Evolutionary conservation across 805 yeast species (phyloP), one percentile per base, ranked within the genome.

Genomic region (Ogataea populi-albae): DNA sequence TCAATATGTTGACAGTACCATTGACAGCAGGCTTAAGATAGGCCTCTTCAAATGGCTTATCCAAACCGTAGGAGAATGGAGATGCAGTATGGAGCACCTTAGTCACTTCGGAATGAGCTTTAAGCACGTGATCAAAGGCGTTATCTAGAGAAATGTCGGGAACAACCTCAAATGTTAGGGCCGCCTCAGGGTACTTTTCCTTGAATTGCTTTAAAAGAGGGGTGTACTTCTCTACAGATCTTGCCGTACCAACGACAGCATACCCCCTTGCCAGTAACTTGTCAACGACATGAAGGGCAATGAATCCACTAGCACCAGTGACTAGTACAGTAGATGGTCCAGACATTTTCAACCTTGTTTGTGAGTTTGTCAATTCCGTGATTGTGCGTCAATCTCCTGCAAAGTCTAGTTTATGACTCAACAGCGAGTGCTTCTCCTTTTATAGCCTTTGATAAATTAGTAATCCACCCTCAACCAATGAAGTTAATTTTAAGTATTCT

Each of bases 11-110:
- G 27, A 55, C 56, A 6, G 82, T 74, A 32, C 84, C 85, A 27
- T 65, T 52, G 11, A 74, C 66, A 1, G 85, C 83, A 9, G 86
- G 85, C n/a, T 61, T 54, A 17, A 77, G 54, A 50, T 74, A 64
- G 28, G 69, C 79, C 17, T 64, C 62, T 45, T 77, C 77, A 5
- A 66, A 64, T 34, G 69, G 68, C 3, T 61, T 58, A 23, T 66
- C 56, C 20, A 65, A 61, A 16, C 61, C 60, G 32, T 50, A 60
- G 1, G 54, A 42, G 43, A 69, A 66, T 12, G 79, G 79, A 23
- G 73, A 66, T 5, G 77, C 74, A 2, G 75, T 66, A 50, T 74
- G 81, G 16, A 74, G 44, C 7, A 75, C 68, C 35, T 48, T 55
- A 6, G 56, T 55, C 27, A 72, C 60, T 17, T 70, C 69, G 3